Percentiles rank a stretch among this genome's conserved stretches.
These are phyloP conservation scores for Jamesozyma hellenica DNA, from an alignment of 805 yeast species.

Conservation along the genomic window DNA sequence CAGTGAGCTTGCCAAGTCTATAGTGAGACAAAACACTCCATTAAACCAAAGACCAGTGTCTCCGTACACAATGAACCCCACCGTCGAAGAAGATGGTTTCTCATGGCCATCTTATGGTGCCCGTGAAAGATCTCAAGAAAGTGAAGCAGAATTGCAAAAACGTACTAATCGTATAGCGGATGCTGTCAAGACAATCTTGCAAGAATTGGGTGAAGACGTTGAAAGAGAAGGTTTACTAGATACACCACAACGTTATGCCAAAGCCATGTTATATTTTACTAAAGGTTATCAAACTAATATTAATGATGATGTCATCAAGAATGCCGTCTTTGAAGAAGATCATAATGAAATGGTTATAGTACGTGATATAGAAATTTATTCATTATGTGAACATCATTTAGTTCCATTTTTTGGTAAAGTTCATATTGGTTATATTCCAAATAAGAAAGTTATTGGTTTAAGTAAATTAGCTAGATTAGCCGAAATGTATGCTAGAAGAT, in stretches of 20 bases:
- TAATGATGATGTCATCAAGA: constrained; percentile 71
- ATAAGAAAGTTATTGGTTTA: constrained; percentile 82
- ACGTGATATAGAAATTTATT: constrained; percentile 82
- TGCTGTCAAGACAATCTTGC: constrained; percentile 64
- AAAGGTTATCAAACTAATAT: constrained; percentile 94
- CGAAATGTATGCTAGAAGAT: constrained; percentile 89
- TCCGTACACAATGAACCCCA: constrained; percentile 74
- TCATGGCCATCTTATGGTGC: constrained; percentile 94
- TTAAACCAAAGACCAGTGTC: constrained; percentile 68
- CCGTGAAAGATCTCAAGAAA: constrained; percentile 58
- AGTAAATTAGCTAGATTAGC: constrained; percentile 91
- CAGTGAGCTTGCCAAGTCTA: constrained; percentile 2
- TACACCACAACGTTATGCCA: constrained; percentile 93
- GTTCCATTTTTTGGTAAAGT: constrained; percentile 97
- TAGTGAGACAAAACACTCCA: constrained; percentile 36
- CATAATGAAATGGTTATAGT: constrained; percentile 99
- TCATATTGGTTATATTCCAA: constrained; percentile 96
- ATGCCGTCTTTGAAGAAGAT: constrained; percentile 95
- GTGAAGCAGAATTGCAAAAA: constrained; percentile 50
- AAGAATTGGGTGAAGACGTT: constrained; percentile 86
- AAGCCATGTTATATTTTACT: constrained; percentile 92
- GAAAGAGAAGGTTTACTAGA: constrained; percentile 81
- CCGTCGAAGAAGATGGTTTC: constrained; percentile 81
- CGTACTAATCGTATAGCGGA: constrained; percentile 71
- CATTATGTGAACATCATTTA: constrained; percentile 93